Base-by-base conservation (phyloP, 2,329 filamentous ascomycete species). In the Colletotrichum endophyticum region DNA sequence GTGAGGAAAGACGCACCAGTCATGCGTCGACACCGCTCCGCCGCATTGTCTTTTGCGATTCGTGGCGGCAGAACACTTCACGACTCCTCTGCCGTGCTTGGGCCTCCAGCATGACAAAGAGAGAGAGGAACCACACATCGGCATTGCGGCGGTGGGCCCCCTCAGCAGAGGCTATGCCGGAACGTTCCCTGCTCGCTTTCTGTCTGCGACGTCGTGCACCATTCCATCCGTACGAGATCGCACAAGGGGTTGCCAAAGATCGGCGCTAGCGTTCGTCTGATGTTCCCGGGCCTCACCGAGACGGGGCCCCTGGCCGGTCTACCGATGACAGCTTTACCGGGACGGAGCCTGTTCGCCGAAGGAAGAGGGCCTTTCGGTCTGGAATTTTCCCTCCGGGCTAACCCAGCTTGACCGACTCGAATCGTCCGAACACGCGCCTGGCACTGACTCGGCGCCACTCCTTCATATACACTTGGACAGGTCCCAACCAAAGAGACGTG, bases 201-300 rank as follows among this genome's bases (percentile, higher is more conserved):
- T 76, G 57, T 76, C 75, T 71, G 75, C 72, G 72, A 77, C 75
- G 62, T 76, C 64, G 70, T 53, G 57, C 66, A 70, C 16, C 68
- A 16, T 63, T 34, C 27, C 36, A 57, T 64, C 57, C 15, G 57
- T 73, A 44, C 56, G 25, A 68, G 73, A 77, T 73, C 73, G 66
- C 72, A n/a, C 61, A 13, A 67, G 32, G 61, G 61, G 36, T 72
- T 62, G 61, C 39, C 34, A 66, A 39, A 63, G 73, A 76, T 77
- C 73, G 73, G 34, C 73, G 49, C 73, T 62, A 70, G 61, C 66
- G 73, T 76, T 77, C 73, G 69, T 76, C 73, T 77, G 73, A 62
- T 73, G 57, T 70, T 25, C 32, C 67, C 67, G 63, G 72, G 56
- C 72, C 53, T 75, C 62, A 63, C 67, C 44, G 72, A 64, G 62